Percentiles rank a stretch among this genome's conserved stretches.
phyloP scores from a whole-genome alignment of 768 basidiomycete genomes.

The Fomitopsis serialis region DNA sequence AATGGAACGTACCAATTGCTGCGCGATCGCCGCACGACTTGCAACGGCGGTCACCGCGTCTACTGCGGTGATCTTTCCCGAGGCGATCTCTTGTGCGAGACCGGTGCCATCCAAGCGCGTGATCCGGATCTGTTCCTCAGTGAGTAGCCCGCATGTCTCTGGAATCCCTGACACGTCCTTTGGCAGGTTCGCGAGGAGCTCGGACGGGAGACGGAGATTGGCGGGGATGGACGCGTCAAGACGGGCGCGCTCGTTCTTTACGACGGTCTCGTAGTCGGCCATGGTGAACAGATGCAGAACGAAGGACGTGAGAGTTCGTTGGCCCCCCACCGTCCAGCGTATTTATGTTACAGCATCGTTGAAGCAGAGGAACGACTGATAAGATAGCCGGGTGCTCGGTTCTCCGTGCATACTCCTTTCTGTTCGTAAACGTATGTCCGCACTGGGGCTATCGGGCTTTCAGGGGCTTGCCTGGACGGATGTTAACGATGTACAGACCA shows the following conservation, averaged over 20 bases:
- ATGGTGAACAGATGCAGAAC: neutral
- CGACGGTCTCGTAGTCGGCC: neutral
- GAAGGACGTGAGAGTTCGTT: neutral
- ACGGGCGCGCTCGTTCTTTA: neutral
- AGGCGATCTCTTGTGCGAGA: constrained; percentile 23
- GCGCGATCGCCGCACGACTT: constrained; percentile 49
- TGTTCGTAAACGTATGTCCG: no score
- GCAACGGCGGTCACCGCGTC: constrained; percentile 37
- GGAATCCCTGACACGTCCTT: constrained; percentile 30
- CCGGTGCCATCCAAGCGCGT: constrained; percentile 33
- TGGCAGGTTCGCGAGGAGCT: neutral
- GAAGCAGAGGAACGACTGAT: neutral
- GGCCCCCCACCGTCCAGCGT: neutral
- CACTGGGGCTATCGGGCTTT: no score
- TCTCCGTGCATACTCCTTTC: no score
- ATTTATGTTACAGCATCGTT: neutral
- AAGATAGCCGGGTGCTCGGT: no score
- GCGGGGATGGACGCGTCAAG: neutral
- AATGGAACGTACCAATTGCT: constrained; percentile 29
- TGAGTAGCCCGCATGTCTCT: constrained; percentile 26
- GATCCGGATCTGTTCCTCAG: constrained; percentile 26
- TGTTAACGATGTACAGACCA: no score
- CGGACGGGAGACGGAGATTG: neutral
- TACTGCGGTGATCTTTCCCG: constrained; percentile 30
- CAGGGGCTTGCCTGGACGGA: no score